Evolutionary conservation across 768 basidiomycete species (phyloP), one percentile per base, ranked within the genome.

Genomic region (Tylopilus intermedius): DNA sequence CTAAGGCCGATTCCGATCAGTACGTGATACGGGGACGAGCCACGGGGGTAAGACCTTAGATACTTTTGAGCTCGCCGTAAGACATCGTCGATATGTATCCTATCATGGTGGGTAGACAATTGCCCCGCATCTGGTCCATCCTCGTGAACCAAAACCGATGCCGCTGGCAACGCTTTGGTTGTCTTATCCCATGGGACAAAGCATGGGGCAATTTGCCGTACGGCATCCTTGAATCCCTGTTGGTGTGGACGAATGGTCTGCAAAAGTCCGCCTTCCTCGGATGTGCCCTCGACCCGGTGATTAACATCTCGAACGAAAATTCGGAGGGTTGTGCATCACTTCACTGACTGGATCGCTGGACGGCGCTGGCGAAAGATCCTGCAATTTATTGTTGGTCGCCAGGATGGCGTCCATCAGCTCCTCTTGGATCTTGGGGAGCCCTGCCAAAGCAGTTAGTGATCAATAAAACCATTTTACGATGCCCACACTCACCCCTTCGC

Each of bases 371-470:
- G 85, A 84, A 1, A 79, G 67, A 18, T 49, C 22, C 0, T 54
- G 46, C 1, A 77, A 41, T 5, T 59, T 64, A 0, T 61, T 49
- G 1, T 76, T 71, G 0, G 79, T 76, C 8, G 61, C 67, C 0
- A 62, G 55, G 1, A 86, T 74, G 1, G 76, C 66, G 0, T 63
- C 68, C 22, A 77, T 73, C 26, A 88, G 66, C 53, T 88, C 85
- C 1, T 79, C 72, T 46, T 81, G 78, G 9, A 88, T 80, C 52
- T 78, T 68, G 0, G 87, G 86, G 0, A 89, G 72, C 40, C 88
- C 89, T 49, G 18, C n/a, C 7, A 10, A 4, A 43, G 21, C 33
- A 0, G 9, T 51, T 10, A 57, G 42, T 22, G 24, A 24, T 24
- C 9, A 10, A 33, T 0, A 32, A 0, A 9, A 22, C 10, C n/a